Base-by-base conservation (phyloP, 1,284 basidiomycete species). In the Caloboletus firmus region DNA sequence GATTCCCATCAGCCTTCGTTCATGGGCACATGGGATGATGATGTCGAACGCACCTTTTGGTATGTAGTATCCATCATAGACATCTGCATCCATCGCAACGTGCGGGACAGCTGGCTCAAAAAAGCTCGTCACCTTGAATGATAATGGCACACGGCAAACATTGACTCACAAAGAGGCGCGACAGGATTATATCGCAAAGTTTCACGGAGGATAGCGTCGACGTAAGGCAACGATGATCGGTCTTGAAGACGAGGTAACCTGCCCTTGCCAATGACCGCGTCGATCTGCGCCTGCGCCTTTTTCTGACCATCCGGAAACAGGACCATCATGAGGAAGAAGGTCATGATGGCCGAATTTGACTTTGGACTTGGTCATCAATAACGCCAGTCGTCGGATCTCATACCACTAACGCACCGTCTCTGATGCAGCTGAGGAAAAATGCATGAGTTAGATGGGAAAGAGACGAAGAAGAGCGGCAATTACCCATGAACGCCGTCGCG, bases 211-310 rank as follows among this genome's bases (percentile, higher is more conserved):
- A 63, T 30, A 3, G 62, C 55, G 5, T 60, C 58, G 9, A 54
- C 30, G 34, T 52, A 61, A 9, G 58, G 63, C 32, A 61, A 37
- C 10, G 49, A 55, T 10, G 39, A 22, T 7, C 55, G 49, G 36
- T 63, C 63, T 18, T 51, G 31, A 17, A 61, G 43, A 15, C 24
- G 42, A 22, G 63, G 53, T 24, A 65, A 37, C 10, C 59, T 52
- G 5, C 40, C 41, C 32, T 34, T 47, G 7, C 53, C 61, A 36
- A 61, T 10, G 22, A 58, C 45, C 11, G 3, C 28, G 26, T 63
- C 58, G 8, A 65, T 45, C 45, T 65, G 58, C 8, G 53, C 55
- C 36, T 63, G 58, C 1, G 63, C 62, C 35, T 49, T 58, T n/a
- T 49, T 39, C 40, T 59, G 61, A 4, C 24, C 54, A n/a, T 55